phyloP scores from a whole-genome alignment of 2,329 filamentous ascomycete genomes.

The Phyllosticta citriasiana region DNA sequence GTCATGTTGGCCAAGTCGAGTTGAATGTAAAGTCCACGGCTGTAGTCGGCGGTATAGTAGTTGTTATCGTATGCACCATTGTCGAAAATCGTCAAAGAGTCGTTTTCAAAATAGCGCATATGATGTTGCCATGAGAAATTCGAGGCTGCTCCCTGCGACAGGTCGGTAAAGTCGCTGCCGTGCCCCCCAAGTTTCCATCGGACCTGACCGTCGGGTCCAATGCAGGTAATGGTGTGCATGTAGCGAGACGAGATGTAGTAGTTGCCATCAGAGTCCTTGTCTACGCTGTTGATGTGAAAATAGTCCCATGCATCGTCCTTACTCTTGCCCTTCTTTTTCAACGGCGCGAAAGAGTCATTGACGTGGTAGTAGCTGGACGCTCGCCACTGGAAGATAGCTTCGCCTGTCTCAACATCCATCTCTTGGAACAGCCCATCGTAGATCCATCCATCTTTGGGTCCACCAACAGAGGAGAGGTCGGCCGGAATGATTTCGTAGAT shows the following conservation, averaged over 20 bases:
- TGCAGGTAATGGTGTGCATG: conserved; percentile 15
- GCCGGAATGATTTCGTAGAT: conserved; percentile 30
- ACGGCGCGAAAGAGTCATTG: conserved; percentile 17
- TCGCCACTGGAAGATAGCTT: conserved; percentile 32
- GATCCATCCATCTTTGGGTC: conserved; percentile 28
- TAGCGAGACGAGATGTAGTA: conserved; percentile 16
- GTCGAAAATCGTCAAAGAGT: conserved; percentile 31
- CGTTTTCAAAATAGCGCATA: conserved; percentile 30
- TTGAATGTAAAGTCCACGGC: conserved; percentile 29
- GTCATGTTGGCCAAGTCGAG: conserved; percentile 29
- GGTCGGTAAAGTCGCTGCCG: conserved; percentile 32
- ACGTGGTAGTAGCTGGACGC: conserved; percentile 28
- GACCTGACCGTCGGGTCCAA: conserved; percentile 31
- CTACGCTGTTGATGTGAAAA: conserved; percentile 31
- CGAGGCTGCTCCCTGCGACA: conserved; percentile 33
- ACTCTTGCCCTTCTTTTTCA: conserved; percentile 19
- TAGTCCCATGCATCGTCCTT: conserved; percentile 29
- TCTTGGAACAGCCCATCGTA: conserved; percentile 37
- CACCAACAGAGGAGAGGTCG: conserved; percentile 30
- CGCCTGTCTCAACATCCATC: conserved; percentile 30
- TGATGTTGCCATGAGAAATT: conserved; percentile 45
- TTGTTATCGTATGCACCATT: conserved; percentile 22
- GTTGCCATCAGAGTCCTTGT: conserved; percentile 24
- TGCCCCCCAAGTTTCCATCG: conserved; percentile 45
- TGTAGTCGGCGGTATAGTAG: conserved; percentile 28